Conservation (phyloP, 1,284 basidiomycete genomes). For the Sparassis latifolia region DNA sequence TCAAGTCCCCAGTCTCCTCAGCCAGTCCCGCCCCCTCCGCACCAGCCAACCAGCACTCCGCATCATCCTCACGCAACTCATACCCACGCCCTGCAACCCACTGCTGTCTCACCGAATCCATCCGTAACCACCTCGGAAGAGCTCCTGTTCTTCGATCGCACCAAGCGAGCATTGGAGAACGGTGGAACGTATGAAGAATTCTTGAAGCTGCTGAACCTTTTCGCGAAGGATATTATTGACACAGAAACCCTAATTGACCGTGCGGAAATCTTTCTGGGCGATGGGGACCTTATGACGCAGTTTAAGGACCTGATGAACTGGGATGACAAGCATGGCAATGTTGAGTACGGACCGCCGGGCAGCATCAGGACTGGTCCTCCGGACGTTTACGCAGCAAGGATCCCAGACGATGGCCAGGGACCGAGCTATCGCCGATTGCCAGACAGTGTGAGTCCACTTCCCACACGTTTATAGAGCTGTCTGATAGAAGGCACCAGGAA, state of each 20-base stretch:
- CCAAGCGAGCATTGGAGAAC: conserved; percentile 73
- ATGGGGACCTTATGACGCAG: conserved; percentile 75
- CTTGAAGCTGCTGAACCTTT: conserved; percentile 77
- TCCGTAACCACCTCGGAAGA: conserved; percentile 68
- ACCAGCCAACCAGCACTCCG: conserved; percentile 11
- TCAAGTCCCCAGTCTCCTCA: conserved; percentile 30
- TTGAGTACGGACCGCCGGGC: conserved; percentile 72
- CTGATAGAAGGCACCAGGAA: conserved; percentile 49
- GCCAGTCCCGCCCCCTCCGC: conserved; percentile 15
- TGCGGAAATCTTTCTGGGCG: conserved; percentile 74
- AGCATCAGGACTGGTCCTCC: conserved; percentile 65
- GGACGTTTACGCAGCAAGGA: conserved; percentile 61
- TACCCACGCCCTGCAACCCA: conserved; percentile 10
- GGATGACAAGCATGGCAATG: conserved; percentile 60
- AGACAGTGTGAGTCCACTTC: conserved; percentile 57
- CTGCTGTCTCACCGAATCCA: conserved; percentile 11
- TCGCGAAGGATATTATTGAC: conserved; percentile 86
- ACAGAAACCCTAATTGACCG: conserved; percentile 78
- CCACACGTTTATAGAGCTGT: neutral
- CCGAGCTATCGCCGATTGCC: conserved; percentile 93
- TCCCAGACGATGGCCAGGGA: conserved; percentile 69
- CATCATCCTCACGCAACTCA: conserved; percentile 7
- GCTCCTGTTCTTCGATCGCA: conserved; percentile 90
- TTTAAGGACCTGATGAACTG: conserved; percentile 88
- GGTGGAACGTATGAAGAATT: conserved; percentile 78